A percentile compares a stretch with the other conserved stretches of the same genome.
phyloP scores from a whole-genome alignment of 306 rosid species.

The Parietaria judaica region DNA sequence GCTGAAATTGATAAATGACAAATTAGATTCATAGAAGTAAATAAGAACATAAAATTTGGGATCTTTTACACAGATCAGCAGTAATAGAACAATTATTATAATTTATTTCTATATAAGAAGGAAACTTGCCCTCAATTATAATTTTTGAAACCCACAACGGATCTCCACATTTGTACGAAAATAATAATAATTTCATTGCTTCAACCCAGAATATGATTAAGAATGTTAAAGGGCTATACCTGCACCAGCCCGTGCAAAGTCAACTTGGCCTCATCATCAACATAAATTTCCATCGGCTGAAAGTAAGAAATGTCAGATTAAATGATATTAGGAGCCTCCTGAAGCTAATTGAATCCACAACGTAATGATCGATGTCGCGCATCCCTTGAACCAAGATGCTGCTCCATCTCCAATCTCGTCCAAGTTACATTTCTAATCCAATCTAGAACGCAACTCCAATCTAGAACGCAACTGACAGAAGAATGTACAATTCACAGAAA shows the following conservation, averaged over 20 bases:
- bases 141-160: too few species aligned
- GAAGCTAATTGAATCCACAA: conserved; percentile 86
- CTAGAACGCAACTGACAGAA: conserved; percentile 32
- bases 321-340: conserved; percentile 84
- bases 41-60: neutral
- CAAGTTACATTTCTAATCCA: conserved; percentile 44
- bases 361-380: conserved; percentile 79
- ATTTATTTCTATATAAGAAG: too few species aligned
- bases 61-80: too few species aligned
- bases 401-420: conserved; percentile 64
- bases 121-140: too few species aligned
- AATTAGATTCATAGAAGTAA: conserved; percentile 18
- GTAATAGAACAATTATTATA: too few species aligned
- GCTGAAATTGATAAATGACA: conserved; percentile 40
- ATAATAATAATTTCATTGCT: too few species aligned
- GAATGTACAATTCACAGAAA: neutral
- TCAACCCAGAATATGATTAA: too few species aligned
- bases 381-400: conserved; percentile 61
- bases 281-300: conserved; percentile 99
- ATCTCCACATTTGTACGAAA: too few species aligned
- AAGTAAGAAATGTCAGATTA: conserved; percentile 88
- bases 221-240: conserved; percentile 28
- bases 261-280: conserved; percentile 95
- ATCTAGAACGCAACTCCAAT: conserved; percentile 37
- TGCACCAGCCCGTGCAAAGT: conserved; percentile 98